Evolutionary conservation across 1,284 basidiomycete species (phyloP).

Genomic region (Rhodotorula sp.): DNA sequence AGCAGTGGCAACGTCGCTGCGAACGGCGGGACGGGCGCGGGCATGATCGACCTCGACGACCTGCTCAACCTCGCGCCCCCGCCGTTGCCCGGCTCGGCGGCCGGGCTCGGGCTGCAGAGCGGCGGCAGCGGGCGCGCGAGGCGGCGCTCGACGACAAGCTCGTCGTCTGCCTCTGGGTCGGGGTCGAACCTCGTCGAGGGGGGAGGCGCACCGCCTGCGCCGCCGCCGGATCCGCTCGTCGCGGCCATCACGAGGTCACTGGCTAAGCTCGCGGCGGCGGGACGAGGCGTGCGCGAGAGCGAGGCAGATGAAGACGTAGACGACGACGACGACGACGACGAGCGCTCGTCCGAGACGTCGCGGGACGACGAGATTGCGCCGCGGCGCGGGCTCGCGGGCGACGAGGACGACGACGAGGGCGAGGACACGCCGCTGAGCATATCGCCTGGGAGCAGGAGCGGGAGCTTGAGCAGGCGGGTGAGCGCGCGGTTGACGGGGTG

Average conservation of each 20-base stretch:
- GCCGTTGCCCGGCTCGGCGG: not conserved
- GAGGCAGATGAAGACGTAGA: not conserved
- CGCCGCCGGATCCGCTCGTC: slow-evolving; percentile 12
- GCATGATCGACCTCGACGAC: slow-evolving; percentile 13
- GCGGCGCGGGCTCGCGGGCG: not conserved
- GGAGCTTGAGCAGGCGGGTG: slow-evolving; percentile 6
- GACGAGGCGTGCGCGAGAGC: not conserved
- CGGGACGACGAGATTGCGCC: not conserved
- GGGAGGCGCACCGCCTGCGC: not conserved
- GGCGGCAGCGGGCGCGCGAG: no score
- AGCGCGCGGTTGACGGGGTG: not conserved
- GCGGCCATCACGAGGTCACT: slow-evolving; percentile 21
- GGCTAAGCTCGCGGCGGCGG: slow-evolving; percentile 8
- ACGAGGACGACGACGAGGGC: not conserved
- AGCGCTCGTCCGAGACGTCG: not conserved
- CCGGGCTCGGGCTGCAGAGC: not conserved
- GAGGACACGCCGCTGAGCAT: slow-evolving; percentile 12
- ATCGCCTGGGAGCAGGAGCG: slow-evolving; percentile 5
- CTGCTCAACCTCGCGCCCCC: slow-evolving; percentile 4
- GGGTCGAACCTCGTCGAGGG: no score
- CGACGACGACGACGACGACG: not conserved
- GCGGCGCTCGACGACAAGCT: no score
- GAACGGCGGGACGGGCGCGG: not conserved
- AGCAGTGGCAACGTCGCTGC: not conserved
- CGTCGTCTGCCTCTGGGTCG: no score